Percentiles rank a stretch among this genome's conserved stretches.
Conservation (phyloP, 441 rosid species). For the Viola pubescens region DNA sequence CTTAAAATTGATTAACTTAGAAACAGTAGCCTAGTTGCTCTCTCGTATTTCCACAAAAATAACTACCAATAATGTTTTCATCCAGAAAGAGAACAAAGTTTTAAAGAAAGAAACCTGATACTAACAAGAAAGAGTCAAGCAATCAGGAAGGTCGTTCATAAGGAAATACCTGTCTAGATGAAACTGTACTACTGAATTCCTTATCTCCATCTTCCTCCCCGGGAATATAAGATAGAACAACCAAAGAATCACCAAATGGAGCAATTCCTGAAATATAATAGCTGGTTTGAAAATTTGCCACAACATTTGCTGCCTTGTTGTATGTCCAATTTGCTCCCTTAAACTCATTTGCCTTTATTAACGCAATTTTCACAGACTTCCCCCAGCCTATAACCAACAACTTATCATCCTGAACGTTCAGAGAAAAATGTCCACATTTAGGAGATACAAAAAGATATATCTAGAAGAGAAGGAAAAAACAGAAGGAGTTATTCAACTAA, state of each 20-base stretch:
- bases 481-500: slow-evolving; percentile 25
- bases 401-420: slow-evolving; percentile 59
- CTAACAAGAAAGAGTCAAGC: neutral
- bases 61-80: slow-evolving; percentile 9
- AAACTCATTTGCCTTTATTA: slow-evolving; percentile 56
- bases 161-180: slow-evolving; percentile 79
- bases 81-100: neutral
- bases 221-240: slow-evolving; percentile 90
- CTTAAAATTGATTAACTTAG: slow-evolving; percentile 18
- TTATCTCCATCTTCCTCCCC: slow-evolving; percentile 75
- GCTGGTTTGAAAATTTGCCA: slow-evolving; percentile 97
- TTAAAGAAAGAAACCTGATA: neutral
- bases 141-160: neutral
- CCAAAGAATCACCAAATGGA: slow-evolving; percentile 98
- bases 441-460: neutral
- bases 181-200: slow-evolving; percentile 61
- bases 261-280: slow-evolving; percentile 98
- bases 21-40: neutral
- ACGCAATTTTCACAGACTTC: slow-evolving; percentile 75
- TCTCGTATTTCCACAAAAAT: neutral
- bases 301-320: slow-evolving; percentile 52
- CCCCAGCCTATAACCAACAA: slow-evolving; percentile 99
- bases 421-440: slow-evolving; percentile 11
- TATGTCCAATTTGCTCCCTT: slow-evolving; percentile 65
- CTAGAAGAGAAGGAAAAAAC: neutral